Conservation (phyloP, 192 early-diverging fungal species). For the Chytriomyces confervae region DNA sequence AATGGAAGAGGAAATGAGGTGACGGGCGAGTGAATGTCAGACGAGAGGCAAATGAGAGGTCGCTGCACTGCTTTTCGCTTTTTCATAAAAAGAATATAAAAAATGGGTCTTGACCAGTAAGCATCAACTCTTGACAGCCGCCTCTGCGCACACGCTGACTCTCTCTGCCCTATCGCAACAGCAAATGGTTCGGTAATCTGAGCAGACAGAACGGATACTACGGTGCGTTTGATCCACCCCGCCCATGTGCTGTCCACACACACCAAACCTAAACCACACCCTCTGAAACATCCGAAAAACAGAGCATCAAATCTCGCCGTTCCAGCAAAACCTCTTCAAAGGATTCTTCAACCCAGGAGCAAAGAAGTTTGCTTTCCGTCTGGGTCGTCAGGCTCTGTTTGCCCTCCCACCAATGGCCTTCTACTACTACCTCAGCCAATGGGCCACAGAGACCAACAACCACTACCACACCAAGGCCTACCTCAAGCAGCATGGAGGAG, state of each 20-base stretch:
- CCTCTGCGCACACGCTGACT: neutral
- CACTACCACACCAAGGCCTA: slow-evolving; percentile 30
- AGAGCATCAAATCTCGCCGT: slow-evolving; percentile 57
- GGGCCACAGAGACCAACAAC: slow-evolving; percentile 50
- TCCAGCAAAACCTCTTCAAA: slow-evolving; percentile 56
- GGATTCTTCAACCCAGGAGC: slow-evolving; percentile 56
- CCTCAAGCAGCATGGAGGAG: slow-evolving; percentile 19
- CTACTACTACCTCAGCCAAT: slow-evolving; percentile 48
- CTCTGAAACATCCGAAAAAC: neutral
- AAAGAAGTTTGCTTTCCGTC: slow-evolving; percentile 40
- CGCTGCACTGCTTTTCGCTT: neutral
- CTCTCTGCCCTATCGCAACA: neutral
- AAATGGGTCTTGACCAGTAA: slow-evolving; percentile 26
- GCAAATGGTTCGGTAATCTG: slow-evolving; percentile 30
- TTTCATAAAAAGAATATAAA: slow-evolving; percentile 9
- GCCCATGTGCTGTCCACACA: neutral
- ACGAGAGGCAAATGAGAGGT: neutral
- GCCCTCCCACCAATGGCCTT: slow-evolving; percentile 50
- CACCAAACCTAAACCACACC: neutral
- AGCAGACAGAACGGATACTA: slow-evolving; percentile 34
- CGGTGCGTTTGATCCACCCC: neutral
- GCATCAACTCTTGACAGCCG: neutral
- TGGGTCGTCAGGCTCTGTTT: slow-evolving; percentile 44
- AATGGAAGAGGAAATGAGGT: no score
- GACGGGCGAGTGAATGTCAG: no score